Evolutionary conservation across 2,329 filamentous ascomycete species (phyloP).

Genomic region (Colletotrichum limetticola): DNA sequence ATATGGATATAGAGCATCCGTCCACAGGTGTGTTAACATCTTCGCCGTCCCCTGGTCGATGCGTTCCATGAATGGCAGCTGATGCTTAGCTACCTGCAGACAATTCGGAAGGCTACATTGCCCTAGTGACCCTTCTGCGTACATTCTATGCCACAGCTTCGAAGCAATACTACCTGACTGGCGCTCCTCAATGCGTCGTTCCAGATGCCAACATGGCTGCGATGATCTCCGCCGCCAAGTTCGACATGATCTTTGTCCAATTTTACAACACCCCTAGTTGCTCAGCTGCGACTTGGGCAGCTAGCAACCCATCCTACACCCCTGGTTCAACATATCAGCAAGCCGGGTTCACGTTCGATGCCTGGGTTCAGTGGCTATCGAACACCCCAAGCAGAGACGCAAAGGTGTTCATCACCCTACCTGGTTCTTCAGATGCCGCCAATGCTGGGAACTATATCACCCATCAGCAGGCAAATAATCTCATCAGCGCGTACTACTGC

Average conservation of each 20-base stretch:
- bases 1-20: conserved; percentile 46
- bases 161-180: conserved; percentile 55
- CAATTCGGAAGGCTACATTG: conserved; percentile 43
- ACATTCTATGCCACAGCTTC: conserved; percentile 37
- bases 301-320: conserved; percentile 40
- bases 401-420: conserved; percentile 45
- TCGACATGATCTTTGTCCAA: conserved; percentile 57
- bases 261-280: conserved; percentile 60
- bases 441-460: conserved; percentile 39
- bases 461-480: conserved; percentile 33
- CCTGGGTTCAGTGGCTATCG: conserved; percentile 41
- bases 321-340: conserved; percentile 34
- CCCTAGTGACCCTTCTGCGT: conserved; percentile 41
- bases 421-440: conserved; percentile 40
- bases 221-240: conserved; percentile 50
- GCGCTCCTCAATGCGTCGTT: conserved; percentile 57
- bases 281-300: conserved; percentile 41
- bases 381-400: conserved; percentile 40
- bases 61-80: background rate
- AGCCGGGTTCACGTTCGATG: conserved; percentile 44
- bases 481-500: conserved; percentile 42
- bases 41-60: too few species aligned
- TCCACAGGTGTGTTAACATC: conserved; percentile 32
- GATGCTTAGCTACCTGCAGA: conserved; percentile 32
- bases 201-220: conserved; percentile 50